These are phyloP conservation scores for Wickerhamiella kurtzmanii DNA, from an alignment of 805 yeast species.

Conservation along the genomic window DNA sequence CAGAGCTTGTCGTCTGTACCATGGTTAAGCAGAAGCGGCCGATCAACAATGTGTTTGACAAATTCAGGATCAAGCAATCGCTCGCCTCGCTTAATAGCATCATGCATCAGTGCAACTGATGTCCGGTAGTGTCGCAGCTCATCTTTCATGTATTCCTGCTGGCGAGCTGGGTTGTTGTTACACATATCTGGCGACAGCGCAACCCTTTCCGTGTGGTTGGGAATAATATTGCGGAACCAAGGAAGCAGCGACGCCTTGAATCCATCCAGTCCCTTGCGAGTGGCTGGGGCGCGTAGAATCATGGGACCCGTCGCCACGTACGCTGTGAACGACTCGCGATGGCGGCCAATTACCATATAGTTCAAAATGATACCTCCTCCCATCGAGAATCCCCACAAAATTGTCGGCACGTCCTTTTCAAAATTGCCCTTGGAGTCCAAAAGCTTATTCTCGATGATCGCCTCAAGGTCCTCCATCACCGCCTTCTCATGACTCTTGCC, in stretches of 20 bases:
- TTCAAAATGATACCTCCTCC: slow-evolving; percentile 29
- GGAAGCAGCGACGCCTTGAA: slow-evolving; percentile 20
- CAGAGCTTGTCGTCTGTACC: slow-evolving; percentile 29
- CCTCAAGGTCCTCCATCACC: slow-evolving; percentile 25
- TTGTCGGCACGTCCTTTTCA: slow-evolving; percentile 11
- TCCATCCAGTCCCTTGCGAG: slow-evolving; percentile 18
- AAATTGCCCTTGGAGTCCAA: slow-evolving; percentile 7
- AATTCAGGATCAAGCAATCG: slow-evolving; percentile 22
- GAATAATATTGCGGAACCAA: slow-evolving; percentile 19
- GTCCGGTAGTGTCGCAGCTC: slow-evolving; percentile 19
- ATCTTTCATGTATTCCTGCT: slow-evolving; percentile 19
- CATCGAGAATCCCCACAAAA: slow-evolving; percentile 28
- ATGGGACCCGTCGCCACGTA: slow-evolving; percentile 26
- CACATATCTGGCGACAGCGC: slow-evolving; percentile 18
- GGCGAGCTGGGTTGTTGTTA: slow-evolving; percentile 20
- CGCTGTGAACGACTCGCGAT: slow-evolving; percentile 23
- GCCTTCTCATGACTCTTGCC: slow-evolving; percentile 25
- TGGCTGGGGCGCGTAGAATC: slow-evolving; percentile 18
- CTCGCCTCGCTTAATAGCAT: slow-evolving; percentile 26
- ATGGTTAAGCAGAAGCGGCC: slow-evolving; percentile 25
- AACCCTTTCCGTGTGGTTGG: slow-evolving; percentile 19
- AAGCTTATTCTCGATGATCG: slow-evolving; percentile 16
- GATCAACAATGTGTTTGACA: slow-evolving; percentile 21
- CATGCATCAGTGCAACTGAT: slow-evolving; percentile 24
- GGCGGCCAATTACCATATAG: slow-evolving; percentile 26